Base-by-base conservation (phyloP, 345 rosid genomes). In the Eucalyptus urophylla region DNA sequence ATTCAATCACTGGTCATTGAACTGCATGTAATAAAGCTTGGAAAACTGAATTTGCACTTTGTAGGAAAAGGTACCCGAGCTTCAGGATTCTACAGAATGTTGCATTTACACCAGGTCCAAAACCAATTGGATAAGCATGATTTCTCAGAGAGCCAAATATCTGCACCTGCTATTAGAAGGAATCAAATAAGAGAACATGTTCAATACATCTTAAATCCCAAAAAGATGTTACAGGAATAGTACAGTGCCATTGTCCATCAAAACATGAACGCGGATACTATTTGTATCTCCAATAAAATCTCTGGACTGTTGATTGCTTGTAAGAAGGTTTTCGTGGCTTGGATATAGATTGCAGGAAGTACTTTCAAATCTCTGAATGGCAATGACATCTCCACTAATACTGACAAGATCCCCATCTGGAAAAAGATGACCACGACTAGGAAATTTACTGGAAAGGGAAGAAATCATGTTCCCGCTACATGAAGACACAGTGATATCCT, bases 51-150 rank as follows among this genome's bases (percentile, higher is more conserved):
- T 22, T 62, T 62, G 72, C 67, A 22, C 88, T 87, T 87, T 87
- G 62, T 47, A 80, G 49, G 69, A 88, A 50, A 33, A 88, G 88
- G 89, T 93, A 97, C 99, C 96, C 88, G 25, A 89, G 88, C 88
- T 91, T 90, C 87, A 96, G 96, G 91, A 97, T 88, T 83, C 97
- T 94, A 89, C 95, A 92, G 92, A 97, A 97, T 25, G 97, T 95
- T 80, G 97, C 98, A 89, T 92, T 92, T 37, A 87, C 93, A 88
- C 96, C 96, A 80, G 95, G 93, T 54, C 97, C 96, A 87, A 97
- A 95, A 90, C 97, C 99, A 90, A 91, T 92, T 89, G 95, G 96
- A 91, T 90, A 94, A 54, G 92, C 91, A 86, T 90, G 90, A 91
- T 94, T 95, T 49, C 93, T 92, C 24, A 93, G 88, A 49, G 92